Base-by-base conservation (phyloP, 2,329 filamentous ascomycete genomes). In the Beauveria sp. region DNA sequence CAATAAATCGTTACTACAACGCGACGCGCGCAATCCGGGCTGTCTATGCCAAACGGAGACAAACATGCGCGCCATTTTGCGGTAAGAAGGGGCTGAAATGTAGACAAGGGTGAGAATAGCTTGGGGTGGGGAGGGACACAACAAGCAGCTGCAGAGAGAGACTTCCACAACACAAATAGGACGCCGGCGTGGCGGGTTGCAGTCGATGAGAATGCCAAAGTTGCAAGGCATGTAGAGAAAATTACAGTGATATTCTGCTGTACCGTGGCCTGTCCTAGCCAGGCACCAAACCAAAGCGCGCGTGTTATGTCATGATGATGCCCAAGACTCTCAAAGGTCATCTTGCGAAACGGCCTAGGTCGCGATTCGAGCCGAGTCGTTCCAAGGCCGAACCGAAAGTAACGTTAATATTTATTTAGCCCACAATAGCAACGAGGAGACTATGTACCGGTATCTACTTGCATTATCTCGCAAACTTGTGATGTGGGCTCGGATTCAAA, bases 261-360 rank as follows among this genome's bases (percentile, higher is more conserved):
- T 26, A 16, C 14, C 7, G 28, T 34, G 14, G 42, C 55, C 26
- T 40, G 43, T 10, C 26, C 47, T 24, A 50, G 28, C 9, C 18
- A 38, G 34, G 34, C 34, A 38, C 28, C 43, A 45, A 49, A 49
- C 38, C 22, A n/a, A 8, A 18, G 6, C 26, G 26, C 14, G 12
- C 16, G 55, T 40, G 51, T 58, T 58, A 58, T 58, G 56, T 58
- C 56, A 58, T 58, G 56, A 51, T 58, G 56, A 58, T 50, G 22
- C 3, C 14, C 46, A 50, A 58, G 46, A 51, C 24, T 58, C 22
- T 14, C 16, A 18, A 43, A 24, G 24, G 46, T n/a, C 43, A 45
- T 57, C 30, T 49, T 24, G n/a, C 14, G 10, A 28, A 30, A 55
- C 40, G 14, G 24, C 24, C 22, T 45, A 55, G 22, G 40, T 43